phyloP scores from a whole-genome alignment of 345 rosid genomes.

The Hypericum androsaemum region DNA sequence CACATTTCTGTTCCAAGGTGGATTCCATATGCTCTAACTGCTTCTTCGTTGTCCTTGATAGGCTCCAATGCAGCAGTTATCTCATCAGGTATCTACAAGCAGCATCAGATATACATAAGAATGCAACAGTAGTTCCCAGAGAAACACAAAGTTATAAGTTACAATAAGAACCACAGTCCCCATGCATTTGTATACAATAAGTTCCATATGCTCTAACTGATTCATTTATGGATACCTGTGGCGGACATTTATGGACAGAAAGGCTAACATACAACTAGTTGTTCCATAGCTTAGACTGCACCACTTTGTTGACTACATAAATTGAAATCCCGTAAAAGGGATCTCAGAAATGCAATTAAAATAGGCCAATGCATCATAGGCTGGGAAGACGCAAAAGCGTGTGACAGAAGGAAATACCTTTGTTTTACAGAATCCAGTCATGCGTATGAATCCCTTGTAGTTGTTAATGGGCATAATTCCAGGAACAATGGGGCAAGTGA shows the following conservation, averaged over 20 bases:
- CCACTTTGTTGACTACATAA: too few species aligned
- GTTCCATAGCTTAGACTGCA: too few species aligned
- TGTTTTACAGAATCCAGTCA: slow-evolving; percentile 97
- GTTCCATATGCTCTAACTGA: too few species aligned
- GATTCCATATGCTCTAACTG: slow-evolving; percentile 81
- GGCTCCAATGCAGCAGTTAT: slow-evolving; percentile 83
- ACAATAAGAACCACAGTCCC: too few species aligned
- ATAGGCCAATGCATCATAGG: neutral
- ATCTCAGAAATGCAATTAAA: too few species aligned
- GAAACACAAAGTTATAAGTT: too few species aligned
- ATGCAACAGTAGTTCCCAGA: too few species aligned
- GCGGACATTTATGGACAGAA: too few species aligned
- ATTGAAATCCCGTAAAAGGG: too few species aligned
- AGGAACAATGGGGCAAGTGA: slow-evolving; percentile 81
- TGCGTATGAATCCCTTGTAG: slow-evolving; percentile 84
- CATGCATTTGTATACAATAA: too few species aligned
- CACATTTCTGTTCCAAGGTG: slow-evolving; percentile 98
- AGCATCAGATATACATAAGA: slow-evolving; percentile 6
- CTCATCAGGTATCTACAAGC: slow-evolving; percentile 69
- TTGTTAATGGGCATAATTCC: slow-evolving; percentile 95
- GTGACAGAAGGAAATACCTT: slow-evolving; percentile 33
- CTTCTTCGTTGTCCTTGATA: slow-evolving; percentile 95
- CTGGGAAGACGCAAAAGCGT: neutral
- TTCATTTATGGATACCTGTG: too few species aligned
- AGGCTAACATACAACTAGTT: too few species aligned